phyloP scores from a whole-genome alignment of 495 filamentous ascomycete species.

The Podospora bellae-mahoneyi region DNA sequence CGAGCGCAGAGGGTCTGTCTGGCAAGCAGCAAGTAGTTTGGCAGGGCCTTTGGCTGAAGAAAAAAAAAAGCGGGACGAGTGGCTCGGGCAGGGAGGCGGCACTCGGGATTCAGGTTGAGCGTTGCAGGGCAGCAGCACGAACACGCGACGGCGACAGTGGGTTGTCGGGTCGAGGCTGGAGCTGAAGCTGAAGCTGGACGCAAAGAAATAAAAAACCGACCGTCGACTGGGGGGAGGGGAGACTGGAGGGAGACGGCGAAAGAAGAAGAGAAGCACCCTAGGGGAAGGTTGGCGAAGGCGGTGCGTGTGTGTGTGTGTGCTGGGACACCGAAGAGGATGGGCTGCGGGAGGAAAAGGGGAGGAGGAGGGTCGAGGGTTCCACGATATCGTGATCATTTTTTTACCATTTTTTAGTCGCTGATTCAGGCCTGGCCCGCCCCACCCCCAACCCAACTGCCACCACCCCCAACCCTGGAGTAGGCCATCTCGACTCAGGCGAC shows the following conservation, averaged over 20 bases:
- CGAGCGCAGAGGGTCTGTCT: neutral
- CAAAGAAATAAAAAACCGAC: constrained; percentile 30
- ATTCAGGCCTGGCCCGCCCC: constrained; percentile 26
- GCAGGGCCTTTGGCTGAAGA: neutral
- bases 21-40: neutral
- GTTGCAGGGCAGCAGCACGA: constrained; percentile 2
- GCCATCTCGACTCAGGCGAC: neutral
- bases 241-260: constrained; percentile 26
- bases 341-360: constrained; percentile 13
- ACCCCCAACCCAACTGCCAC: neutral
- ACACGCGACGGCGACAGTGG: constrained; percentile 10
- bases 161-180: constrained; percentile 3
- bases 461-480: neutral
- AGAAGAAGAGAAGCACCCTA: constrained; percentile 38
- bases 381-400: constrained; percentile 34
- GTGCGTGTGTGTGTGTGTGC: constrained; percentile 35
- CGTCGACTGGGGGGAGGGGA: constrained; percentile 21
- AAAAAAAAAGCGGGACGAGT: constrained; percentile 6
- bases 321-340: constrained; percentile 13
- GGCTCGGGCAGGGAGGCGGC: constrained; percentile 2
- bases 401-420: constrained; percentile 30
- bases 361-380: constrained; percentile 23
- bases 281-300: constrained; percentile 38
- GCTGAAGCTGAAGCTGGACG: constrained; percentile 17
- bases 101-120: neutral